Conservation (phyloP, 139 green algal genomes). For the Yamagishiella unicocca region DNA sequence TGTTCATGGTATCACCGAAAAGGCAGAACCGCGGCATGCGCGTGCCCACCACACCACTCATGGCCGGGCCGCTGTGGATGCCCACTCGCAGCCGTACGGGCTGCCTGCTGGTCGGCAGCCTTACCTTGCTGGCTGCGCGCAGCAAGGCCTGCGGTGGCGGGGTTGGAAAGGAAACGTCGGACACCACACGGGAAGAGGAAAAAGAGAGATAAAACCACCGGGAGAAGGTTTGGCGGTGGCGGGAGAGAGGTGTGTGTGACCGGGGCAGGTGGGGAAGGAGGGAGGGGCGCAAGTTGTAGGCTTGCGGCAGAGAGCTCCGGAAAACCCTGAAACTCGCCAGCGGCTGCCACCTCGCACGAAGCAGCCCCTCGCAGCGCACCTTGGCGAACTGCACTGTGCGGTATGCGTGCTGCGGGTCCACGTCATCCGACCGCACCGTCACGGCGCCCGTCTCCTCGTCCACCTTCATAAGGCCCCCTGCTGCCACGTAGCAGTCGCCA, state of each 20-base stretch:
- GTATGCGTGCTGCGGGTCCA: slow-evolving; percentile 16
- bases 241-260: background rate
- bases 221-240: too few relatives aligned
- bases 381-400: slow-evolving; percentile 39
- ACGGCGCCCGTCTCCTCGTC: too few relatives aligned
- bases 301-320: background rate
- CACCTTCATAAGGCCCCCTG: too few relatives aligned
- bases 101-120: slow-evolving; percentile 9
- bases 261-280: too few relatives aligned
- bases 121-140: background rate
- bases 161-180: too few relatives aligned
- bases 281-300: background rate
- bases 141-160: slow-evolving; percentile 18
- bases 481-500: slow-evolving; percentile 66
- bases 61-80: slow-evolving; percentile 43
- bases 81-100: slow-evolving; percentile 38
- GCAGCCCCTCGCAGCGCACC: background rate
- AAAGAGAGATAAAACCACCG: too few relatives aligned
- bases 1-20: slow-evolving; percentile 30
- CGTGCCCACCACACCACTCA: slow-evolving; percentile 45
- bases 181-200: too few relatives aligned
- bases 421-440: slow-evolving; percentile 13
- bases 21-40: slow-evolving; percentile 49
- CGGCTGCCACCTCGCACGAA: background rate
- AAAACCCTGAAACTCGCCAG: background rate